Conservation (phyloP, 768 basidiomycete genomes). For the Kwoniella sp. region DNA sequence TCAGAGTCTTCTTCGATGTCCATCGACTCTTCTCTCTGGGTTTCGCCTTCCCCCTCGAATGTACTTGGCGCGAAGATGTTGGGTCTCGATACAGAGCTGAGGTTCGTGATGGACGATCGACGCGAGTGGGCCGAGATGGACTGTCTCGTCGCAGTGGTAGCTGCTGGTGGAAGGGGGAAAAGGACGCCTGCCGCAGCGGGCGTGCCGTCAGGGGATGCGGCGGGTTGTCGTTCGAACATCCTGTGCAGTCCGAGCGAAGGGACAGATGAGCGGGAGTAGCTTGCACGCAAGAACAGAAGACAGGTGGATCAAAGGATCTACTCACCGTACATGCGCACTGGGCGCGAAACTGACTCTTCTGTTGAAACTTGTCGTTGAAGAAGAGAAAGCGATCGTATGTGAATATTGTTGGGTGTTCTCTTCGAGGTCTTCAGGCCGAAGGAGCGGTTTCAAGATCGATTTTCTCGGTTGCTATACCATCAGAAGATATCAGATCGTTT, state of each 20-base stretch:
- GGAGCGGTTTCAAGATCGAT: conserved; percentile 46
- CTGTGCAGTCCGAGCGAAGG: background rate
- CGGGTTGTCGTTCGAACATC: background rate
- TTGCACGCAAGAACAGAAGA: too few species aligned
- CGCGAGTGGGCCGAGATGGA: conserved; percentile 26
- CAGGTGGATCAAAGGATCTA: background rate
- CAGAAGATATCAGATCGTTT: too few species aligned
- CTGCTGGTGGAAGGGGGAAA: conserved; percentile 11
- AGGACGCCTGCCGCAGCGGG: conserved; percentile 19
- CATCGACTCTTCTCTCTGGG: conserved; percentile 42
- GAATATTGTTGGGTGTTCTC: conserved; percentile 25
- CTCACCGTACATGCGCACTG: conserved; percentile 49
- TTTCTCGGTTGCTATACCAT: conserved; percentile 52
- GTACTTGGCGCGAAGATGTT: conserved; percentile 22
- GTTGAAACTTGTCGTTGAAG: conserved; percentile 17
- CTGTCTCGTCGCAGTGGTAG: background rate
- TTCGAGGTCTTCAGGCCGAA: conserved; percentile 22
- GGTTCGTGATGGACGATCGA: conserved; percentile 37
- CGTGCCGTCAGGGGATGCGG: conserved; percentile 12
- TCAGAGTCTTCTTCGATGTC: conserved; percentile 51
- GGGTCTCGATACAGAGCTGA: conserved; percentile 21
- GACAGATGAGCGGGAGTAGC: too few species aligned
- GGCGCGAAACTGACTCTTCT: conserved; percentile 53
- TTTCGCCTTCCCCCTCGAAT: conserved; percentile 25
- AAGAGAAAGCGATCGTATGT: conserved; percentile 39